Evolutionary conservation across 805 yeast genomes (phyloP).

Genomic region (Gaillardinia entomophila): DNA sequence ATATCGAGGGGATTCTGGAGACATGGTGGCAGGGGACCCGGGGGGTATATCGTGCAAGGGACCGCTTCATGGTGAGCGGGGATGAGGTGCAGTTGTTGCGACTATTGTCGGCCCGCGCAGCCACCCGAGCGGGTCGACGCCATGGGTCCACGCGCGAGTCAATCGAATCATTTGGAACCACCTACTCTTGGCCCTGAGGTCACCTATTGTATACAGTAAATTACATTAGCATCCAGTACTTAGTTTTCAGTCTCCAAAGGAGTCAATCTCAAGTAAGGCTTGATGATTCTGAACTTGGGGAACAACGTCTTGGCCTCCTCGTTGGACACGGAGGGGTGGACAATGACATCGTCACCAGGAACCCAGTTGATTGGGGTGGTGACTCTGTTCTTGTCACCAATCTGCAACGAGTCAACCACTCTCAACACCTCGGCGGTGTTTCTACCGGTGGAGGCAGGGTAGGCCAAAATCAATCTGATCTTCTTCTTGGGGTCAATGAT

Average conservation of each 20-base stretch:
- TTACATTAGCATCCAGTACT: not conserved
- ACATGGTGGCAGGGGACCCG: too few species aligned
- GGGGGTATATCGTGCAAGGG: too few species aligned
- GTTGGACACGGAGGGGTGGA: constrained; percentile 80
- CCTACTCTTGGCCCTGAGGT: too few species aligned
- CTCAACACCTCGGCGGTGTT: constrained; percentile 90
- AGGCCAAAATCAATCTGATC: constrained; percentile 77
- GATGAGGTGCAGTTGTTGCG: too few species aligned
- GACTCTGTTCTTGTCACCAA: constrained; percentile 75
- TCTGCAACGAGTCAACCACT: constrained; percentile 82
- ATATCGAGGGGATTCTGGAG: too few species aligned
- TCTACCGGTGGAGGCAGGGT: constrained; percentile 94
- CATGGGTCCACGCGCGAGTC: too few species aligned
- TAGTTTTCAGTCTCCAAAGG: constrained; percentile 31
- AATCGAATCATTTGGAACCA: too few species aligned
- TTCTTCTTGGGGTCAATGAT: constrained; percentile 87
- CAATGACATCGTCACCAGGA: constrained; percentile 85
- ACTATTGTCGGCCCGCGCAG: too few species aligned
- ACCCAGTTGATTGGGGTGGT: constrained; percentile 93
- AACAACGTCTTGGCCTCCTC: constrained; percentile 68
- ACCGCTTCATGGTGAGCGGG: too few species aligned
- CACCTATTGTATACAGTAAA: too few species aligned
- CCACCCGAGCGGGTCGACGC: too few species aligned
- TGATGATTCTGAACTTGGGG: constrained; percentile 79
- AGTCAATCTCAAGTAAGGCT: constrained; percentile 79